Conservation (phyloP, 1,139 yeast species). For the Diutina neorugosa region DNA sequence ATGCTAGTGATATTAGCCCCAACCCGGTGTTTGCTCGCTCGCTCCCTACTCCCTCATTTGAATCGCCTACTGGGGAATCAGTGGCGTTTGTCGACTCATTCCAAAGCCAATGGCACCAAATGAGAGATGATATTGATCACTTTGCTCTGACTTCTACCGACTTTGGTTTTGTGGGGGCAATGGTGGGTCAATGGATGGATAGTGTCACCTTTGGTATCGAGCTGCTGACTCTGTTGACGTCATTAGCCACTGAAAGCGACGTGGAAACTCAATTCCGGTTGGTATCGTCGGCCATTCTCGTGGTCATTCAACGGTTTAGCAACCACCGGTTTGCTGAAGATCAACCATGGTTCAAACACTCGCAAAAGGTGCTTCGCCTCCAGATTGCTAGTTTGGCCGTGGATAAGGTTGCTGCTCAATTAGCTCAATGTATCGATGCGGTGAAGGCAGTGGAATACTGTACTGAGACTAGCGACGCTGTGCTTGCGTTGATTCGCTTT, state of each 20-base stretch:
- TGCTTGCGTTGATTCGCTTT: constrained; percentile 36
- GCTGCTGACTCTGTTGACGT: constrained; percentile 15
- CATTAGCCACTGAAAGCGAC: constrained; percentile 17
- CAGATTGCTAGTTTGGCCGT: constrained; percentile 12
- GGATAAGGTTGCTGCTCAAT: constrained; percentile 19
- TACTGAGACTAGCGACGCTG: constrained; percentile 20
- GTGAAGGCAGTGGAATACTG: constrained; percentile 22
- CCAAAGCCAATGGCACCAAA: neutral
- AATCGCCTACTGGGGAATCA: constrained; percentile 9
- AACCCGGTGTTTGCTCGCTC: neutral
- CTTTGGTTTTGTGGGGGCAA: constrained; percentile 34
- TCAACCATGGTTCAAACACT: constrained; percentile 41
- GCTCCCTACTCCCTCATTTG: neutral
- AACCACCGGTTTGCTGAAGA: constrained; percentile 22
- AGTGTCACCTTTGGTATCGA: constrained; percentile 11
- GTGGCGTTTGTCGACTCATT: constrained; percentile 6
- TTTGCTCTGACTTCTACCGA: constrained; percentile 9
- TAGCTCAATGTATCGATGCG: constrained; percentile 11
- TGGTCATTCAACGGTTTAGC: constrained; percentile 54
- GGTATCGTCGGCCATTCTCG: constrained; percentile 47
- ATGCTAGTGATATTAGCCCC: constrained; percentile 19
- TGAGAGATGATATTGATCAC: neutral
- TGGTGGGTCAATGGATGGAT: constrained; percentile 28
- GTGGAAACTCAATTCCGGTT: constrained; percentile 38
- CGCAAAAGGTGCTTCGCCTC: constrained; percentile 30